These are phyloP conservation scores for Carallia pectinifolia DNA, from an alignment of 345 rosid species.

Conservation along the genomic window DNA sequence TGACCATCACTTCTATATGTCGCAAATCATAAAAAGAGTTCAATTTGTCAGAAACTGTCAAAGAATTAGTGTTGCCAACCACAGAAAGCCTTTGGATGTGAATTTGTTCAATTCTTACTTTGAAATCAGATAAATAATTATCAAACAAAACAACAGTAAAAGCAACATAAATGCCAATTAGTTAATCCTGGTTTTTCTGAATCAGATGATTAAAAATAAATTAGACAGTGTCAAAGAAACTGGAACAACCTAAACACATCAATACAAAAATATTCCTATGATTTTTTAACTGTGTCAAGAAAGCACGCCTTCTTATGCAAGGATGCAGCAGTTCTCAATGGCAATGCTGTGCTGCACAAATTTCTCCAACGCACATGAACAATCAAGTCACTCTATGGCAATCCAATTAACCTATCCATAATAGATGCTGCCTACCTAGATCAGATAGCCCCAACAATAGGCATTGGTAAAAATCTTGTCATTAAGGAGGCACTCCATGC, in stretches of 20 bases:
- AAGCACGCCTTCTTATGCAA: neutral
- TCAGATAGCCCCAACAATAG: neutral
- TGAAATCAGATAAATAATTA: no score
- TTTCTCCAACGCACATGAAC: neutral
- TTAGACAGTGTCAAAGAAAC: no score
- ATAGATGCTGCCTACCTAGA: neutral
- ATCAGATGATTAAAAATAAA: no score
- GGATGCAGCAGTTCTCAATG: neutral
- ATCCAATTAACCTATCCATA: no score
- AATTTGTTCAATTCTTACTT: neutral
- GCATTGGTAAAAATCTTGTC: constrained; percentile 1
- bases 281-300: neutral
- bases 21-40: neutral
- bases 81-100: neutral
- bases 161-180: no score
- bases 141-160: no score
- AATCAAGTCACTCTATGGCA: neutral
- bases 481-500: neutral
- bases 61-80: neutral
- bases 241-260: neutral
- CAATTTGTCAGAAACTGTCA: neutral
- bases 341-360: constrained; percentile 10
- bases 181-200: no score
- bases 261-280: neutral
- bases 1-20: neutral